Conservation (phyloP, 2,329 filamentous ascomycete genomes). For the Plenodomus tracheiphilus region DNA sequence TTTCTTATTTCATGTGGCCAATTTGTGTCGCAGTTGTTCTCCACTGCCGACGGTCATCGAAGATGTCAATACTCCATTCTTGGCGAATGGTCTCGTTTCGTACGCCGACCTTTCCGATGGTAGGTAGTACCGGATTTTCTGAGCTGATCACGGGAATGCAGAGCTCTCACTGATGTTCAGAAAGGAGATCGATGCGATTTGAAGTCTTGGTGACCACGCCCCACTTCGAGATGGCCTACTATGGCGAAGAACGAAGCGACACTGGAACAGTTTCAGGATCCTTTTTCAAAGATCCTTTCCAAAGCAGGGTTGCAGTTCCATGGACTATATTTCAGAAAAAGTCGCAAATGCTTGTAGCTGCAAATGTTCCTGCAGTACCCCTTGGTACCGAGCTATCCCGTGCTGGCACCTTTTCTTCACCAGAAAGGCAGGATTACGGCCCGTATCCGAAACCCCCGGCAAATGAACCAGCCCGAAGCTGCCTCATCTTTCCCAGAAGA, state of each 20-base stretch:
- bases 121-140: neutral
- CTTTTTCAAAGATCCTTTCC: too few relatives aligned
- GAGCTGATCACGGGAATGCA: too few relatives aligned
- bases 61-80: constrained; percentile 10
- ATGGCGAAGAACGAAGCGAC: neutral
- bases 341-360: too few relatives aligned
- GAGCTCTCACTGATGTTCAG: neutral
- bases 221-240: constrained; percentile 3
- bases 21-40: constrained; percentile 12
- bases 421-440: too few relatives aligned
- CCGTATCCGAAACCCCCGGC: too few relatives aligned
- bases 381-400: too few relatives aligned
- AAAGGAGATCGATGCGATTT: constrained; percentile 6
- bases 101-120: neutral
- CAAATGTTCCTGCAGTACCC: too few relatives aligned
- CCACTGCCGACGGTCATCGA: constrained; percentile 12
- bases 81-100: constrained; percentile 2
- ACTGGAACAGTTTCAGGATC: neutral
- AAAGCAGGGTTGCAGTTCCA: too few relatives aligned
- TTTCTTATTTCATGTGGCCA: constrained; percentile 8
- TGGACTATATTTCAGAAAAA: too few relatives aligned
- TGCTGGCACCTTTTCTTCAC: too few relatives aligned
- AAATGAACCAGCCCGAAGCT: too few relatives aligned
- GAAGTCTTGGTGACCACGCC: constrained; percentile 14
- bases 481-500: too few relatives aligned